Evolutionary conservation across 1,139 yeast genomes (phyloP).

Genomic region (Magnusiomyces tetraspermus): DNA sequence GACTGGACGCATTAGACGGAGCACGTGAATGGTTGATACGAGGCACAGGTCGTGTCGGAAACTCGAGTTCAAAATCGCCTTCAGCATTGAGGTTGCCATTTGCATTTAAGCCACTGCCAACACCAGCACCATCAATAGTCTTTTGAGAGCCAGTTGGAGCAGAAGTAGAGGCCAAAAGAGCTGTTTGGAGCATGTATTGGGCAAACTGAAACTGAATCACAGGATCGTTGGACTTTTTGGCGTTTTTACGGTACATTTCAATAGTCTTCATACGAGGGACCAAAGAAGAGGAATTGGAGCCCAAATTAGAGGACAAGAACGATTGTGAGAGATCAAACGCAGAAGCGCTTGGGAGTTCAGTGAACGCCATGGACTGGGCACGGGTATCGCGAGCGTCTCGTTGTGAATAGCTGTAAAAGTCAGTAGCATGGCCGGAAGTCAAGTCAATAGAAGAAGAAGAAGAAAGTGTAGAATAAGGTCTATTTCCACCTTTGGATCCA

Average conservation of each 20-base stretch:
- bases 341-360: constrained; percentile 24
- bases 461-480: constrained; percentile 9
- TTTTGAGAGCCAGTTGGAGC: neutral
- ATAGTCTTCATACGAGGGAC: constrained; percentile 79
- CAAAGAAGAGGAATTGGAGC: constrained; percentile 32
- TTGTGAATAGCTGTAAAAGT: constrained; percentile 1
- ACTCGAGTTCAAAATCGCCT: constrained; percentile 2
- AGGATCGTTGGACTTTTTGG: constrained; percentile 78
- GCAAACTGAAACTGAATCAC: constrained; percentile 81
- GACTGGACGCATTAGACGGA: constrained; percentile 1
- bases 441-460: constrained; percentile 10
- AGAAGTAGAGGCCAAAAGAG: constrained; percentile 36
- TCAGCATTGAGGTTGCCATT: too few species aligned
- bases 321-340: constrained; percentile 29
- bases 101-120: too few species aligned
- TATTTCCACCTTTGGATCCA: constrained; percentile 3
- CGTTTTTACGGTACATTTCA: constrained; percentile 78
- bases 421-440: constrained; percentile 3
- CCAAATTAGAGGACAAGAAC: constrained; percentile 28
- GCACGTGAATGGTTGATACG: neutral
- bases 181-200: constrained; percentile 82
- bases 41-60: neutral
- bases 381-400: neutral
- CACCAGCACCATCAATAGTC: neutral
- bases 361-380: constrained; percentile 18